These are phyloP conservation scores for Epichloe sylvatica DNA, from an alignment of 2,329 filamentous ascomycete genomes.

Conservation along the genomic window DNA sequence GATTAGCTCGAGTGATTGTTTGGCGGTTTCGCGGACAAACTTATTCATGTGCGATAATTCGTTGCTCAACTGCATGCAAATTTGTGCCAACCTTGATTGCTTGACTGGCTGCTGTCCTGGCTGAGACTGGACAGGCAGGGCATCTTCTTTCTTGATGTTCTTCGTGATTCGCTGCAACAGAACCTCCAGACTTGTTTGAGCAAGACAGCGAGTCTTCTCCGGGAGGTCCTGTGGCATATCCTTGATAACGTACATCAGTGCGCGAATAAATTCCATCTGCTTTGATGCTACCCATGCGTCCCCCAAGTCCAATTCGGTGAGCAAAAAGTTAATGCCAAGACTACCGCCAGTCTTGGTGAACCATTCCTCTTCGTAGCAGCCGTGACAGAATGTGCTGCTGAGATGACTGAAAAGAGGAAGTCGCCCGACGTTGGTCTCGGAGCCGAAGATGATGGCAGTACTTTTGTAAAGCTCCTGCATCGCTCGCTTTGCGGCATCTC, in stretches of 20 bases:
- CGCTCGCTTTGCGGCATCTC: conserved; percentile 67
- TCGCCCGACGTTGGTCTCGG: conserved; percentile 53
- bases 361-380: conserved; percentile 96
- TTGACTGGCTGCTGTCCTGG: conserved; percentile 32
- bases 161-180: conserved; percentile 69
- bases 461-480: conserved; percentile 68
- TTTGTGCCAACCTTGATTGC: conserved; percentile 50
- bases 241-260: conserved; percentile 95
- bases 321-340: conserved; percentile 81
- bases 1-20: conserved; percentile 65
- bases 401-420: conserved; percentile 78
- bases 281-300: conserved; percentile 70
- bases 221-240: conserved; percentile 93
- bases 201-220: conserved; percentile 70
- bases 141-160: conserved; percentile 64
- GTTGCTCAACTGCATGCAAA: conserved; percentile 73
- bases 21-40: conserved; percentile 79
- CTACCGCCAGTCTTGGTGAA: conserved; percentile 93
- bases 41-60: conserved; percentile 94
- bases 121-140: conserved; percentile 23
- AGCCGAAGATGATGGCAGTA: conserved; percentile 65
- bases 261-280: conserved; percentile 76
- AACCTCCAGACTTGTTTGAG: conserved; percentile 69
- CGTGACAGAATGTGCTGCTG: conserved; percentile 75
- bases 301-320: conserved; percentile 72